These are phyloP conservation scores for Phytophthora foliorum DNA, from an alignment of 352 stramenopile species.

Conservation along the genomic window DNA sequence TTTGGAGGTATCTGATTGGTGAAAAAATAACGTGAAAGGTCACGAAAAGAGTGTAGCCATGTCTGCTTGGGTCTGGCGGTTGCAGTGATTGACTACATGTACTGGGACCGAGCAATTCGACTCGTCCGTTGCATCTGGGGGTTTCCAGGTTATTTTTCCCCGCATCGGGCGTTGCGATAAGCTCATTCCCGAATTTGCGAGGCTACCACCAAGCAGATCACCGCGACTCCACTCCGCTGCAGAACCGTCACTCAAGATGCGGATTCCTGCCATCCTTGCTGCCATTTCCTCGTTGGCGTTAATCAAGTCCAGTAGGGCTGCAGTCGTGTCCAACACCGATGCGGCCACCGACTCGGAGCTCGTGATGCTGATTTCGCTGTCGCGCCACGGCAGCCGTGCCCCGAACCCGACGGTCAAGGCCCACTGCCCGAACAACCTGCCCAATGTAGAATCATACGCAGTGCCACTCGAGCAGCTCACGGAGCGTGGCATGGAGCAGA, in stretches of 20 bases:
- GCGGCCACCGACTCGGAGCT: constrained; percentile 54
- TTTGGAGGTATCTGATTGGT: constrained; percentile 34
- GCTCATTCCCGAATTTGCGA: constrained; percentile 33
- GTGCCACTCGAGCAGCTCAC: constrained; percentile 82
- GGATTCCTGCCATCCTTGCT: constrained; percentile 38
- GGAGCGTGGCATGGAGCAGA: constrained; percentile 76
- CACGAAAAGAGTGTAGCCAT: constrained; percentile 24
- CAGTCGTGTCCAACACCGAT: neutral
- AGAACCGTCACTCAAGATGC: constrained; percentile 34
- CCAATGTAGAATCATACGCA: constrained; percentile 65
- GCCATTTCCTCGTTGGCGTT: constrained; percentile 28
- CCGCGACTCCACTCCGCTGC: neutral
- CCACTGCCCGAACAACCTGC: constrained; percentile 73
- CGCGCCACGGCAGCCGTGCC: constrained; percentile 77
- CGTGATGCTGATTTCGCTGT: constrained; percentile 74
- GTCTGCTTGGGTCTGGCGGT: constrained; percentile 1
- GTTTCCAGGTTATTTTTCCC: constrained; percentile 38
- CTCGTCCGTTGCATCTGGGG: constrained; percentile 29
- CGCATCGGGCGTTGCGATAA: constrained; percentile 2
- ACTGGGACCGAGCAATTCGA: neutral
- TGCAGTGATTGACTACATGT: constrained; percentile 8
- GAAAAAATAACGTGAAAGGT: constrained; percentile 30
- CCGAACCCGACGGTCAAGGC: constrained; percentile 71
- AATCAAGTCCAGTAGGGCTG: constrained; percentile 17
- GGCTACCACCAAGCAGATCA: constrained; percentile 12